phyloP scores from a whole-genome alignment of 78 protist species.

The Dictyostelium brefeldianum region DNA sequence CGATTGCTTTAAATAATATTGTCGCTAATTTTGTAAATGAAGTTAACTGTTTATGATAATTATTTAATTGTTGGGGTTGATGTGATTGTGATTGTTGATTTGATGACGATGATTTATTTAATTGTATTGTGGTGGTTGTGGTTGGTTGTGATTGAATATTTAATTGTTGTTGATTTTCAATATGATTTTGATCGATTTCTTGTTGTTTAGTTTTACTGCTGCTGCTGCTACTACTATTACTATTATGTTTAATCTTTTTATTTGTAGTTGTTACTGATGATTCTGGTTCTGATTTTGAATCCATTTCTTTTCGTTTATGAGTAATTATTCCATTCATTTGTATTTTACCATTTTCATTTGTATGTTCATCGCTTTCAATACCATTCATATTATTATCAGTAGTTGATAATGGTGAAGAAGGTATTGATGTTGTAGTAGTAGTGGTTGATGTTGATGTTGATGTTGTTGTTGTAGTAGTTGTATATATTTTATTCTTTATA shows the following conservation, averaged over 20 bases:
- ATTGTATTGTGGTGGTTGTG: background rate
- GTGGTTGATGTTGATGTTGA: background rate
- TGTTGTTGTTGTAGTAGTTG: background rate
- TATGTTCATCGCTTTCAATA: background rate
- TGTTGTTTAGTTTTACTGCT: background rate
- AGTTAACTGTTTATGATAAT: conserved; percentile 16
- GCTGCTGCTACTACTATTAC: background rate
- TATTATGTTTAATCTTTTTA: conserved; percentile 3
- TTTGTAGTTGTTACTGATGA: background rate
- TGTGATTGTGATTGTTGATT: background rate
- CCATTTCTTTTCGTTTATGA: conserved; percentile 10
- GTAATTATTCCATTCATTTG: background rate
- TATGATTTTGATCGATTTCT: background rate
- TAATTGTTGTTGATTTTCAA: background rate
- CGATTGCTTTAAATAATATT: conserved; percentile 21
- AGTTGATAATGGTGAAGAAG: background rate
- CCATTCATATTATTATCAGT: background rate
- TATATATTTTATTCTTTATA: too few species aligned
- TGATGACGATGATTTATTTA: too few species aligned
- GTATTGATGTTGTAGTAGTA: background rate
- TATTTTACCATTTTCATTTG: conserved; percentile 1
- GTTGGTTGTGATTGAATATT: background rate
- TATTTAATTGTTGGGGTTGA: background rate
- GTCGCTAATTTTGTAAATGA: conserved; percentile 34
- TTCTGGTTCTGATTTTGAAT: background rate